phyloP scores from a whole-genome alignment of 1,284 basidiomycete genomes.

The Mrakiaceae sp. region DNA sequence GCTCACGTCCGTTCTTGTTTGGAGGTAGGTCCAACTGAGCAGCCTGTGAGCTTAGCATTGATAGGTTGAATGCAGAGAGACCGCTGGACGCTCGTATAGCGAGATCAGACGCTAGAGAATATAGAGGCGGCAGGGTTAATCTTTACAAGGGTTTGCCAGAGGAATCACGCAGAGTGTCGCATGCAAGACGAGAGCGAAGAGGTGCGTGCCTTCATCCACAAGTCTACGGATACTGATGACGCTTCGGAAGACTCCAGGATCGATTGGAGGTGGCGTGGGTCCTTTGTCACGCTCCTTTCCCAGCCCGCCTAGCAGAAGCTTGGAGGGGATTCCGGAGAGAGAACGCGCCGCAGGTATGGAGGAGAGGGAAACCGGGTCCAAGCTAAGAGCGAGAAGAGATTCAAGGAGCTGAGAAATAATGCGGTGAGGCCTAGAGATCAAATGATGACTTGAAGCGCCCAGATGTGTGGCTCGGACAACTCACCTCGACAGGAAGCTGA shows the following conservation, averaged over 20 bases:
- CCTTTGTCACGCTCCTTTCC: conserved; percentile 17
- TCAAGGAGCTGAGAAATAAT: conserved; percentile 48
- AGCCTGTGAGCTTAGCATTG: not conserved
- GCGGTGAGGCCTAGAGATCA: not conserved
- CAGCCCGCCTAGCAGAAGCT: conserved; percentile 12
- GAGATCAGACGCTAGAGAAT: conserved; percentile 10
- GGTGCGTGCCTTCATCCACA: conserved; percentile 51
- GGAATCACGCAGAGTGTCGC: too few species aligned
- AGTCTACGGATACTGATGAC: conserved; percentile 58
- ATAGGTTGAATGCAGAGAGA: conserved; percentile 12
- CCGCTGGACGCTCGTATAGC: conserved; percentile 12
- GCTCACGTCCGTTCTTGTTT: conserved; percentile 44
- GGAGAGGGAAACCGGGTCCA: conserved; percentile 53
- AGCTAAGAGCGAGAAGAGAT: conserved; percentile 59
- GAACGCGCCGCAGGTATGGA: conserved; percentile 33
- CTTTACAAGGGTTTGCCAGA: not conserved
- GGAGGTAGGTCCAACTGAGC: conserved; percentile 1
- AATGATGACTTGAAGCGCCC: not conserved
- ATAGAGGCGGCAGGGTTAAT: not conserved
- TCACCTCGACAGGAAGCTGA: conserved; percentile 53
- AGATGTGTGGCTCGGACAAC: not conserved
- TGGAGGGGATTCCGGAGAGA: conserved; percentile 21
- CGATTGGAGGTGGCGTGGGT: conserved; percentile 56
- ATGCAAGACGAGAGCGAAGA: too few species aligned
- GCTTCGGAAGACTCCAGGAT: conserved; percentile 65